Percentiles rank a stretch among this genome's conserved stretches.
These are phyloP conservation scores for Tuber umbilicatum DNA, from an alignment of 495 filamentous ascomycete species.

Conservation along the genomic window DNA sequence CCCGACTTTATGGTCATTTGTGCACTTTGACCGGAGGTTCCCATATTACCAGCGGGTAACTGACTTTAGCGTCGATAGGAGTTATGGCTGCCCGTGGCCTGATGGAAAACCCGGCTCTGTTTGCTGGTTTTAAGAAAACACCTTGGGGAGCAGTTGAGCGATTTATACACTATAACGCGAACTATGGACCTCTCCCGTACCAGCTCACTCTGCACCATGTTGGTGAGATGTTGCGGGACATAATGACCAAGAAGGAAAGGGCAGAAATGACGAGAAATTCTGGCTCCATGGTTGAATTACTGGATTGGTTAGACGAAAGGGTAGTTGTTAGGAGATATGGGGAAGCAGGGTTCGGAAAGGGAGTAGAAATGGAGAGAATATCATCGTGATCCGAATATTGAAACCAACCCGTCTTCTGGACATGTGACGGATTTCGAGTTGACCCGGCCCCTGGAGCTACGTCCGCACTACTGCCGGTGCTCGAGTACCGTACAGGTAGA, in stretches of 20 bases:
- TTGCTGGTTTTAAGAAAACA: slow-evolving; percentile 51
- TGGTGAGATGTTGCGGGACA: slow-evolving; percentile 53
- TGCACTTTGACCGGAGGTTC: background rate
- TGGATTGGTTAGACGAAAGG: slow-evolving; percentile 55
- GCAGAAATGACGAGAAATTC: slow-evolving; percentile 47
- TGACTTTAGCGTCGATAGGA: slow-evolving; percentile 46
- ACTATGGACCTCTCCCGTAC: slow-evolving; percentile 52
- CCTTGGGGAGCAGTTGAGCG: slow-evolving; percentile 56
- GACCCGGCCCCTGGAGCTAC: background rate
- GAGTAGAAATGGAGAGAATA: slow-evolving; percentile 24
- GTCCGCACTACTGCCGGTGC: background rate
- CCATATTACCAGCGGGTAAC: slow-evolving; percentile 2
- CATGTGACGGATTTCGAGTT: background rate
- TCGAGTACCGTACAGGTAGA: no score
- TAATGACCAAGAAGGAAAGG: slow-evolving; percentile 53
- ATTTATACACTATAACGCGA: slow-evolving; percentile 51
- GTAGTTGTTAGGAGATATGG: slow-evolving; percentile 36
- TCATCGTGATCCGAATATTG: slow-evolving; percentile 3
- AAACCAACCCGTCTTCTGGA: background rate
- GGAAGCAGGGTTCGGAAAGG: slow-evolving; percentile 39
- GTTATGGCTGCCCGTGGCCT: slow-evolving; percentile 62
- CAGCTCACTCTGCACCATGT: slow-evolving; percentile 58
- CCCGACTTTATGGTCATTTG: background rate
- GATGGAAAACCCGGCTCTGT: slow-evolving; percentile 58
- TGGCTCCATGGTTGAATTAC: slow-evolving; percentile 51